Conservation (phyloP, 2,329 filamentous ascomycete genomes). For the Triangularia setosa region DNA sequence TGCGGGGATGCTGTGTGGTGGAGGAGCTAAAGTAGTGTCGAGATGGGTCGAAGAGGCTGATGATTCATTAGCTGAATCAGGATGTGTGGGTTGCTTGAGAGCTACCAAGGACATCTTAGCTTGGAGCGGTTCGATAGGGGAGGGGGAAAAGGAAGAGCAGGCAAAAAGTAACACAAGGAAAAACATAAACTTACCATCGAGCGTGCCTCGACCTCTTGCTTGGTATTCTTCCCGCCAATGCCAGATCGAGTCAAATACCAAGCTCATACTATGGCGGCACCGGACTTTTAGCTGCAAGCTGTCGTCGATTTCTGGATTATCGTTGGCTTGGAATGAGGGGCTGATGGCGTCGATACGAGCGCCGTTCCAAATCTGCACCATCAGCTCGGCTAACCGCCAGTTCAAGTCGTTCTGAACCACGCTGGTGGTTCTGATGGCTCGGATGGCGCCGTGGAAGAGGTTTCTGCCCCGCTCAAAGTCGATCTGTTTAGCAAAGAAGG, state of each 20-base stretch:
- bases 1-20: conserved; percentile 45
- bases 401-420: conserved; percentile 75
- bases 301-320: conserved; percentile 58
- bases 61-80: conserved; percentile 72
- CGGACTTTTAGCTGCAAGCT: conserved; percentile 76
- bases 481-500: conserved; percentile 69
- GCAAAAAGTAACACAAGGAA: conserved; percentile 10
- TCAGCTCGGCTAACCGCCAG: conserved; percentile 76
- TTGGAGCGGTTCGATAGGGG: conserved; percentile 28
- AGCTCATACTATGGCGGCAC: conserved; percentile 78
- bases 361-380: conserved; percentile 82
- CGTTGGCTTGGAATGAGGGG: conserved; percentile 45
- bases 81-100: conserved; percentile 81
- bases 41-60: conserved; percentile 64
- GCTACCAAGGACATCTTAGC: conserved; percentile 45
- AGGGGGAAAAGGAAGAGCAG: conserved; percentile 12
- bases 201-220: conserved; percentile 62
- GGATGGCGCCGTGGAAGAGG: conserved; percentile 68
- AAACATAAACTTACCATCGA: conserved; percentile 58
- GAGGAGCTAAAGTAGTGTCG: conserved; percentile 55
- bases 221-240: conserved; percentile 79
- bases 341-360: conserved; percentile 50
- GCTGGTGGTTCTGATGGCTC: conserved; percentile 66
- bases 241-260: conserved; percentile 83
- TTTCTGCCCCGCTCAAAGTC: conserved; percentile 64